Conservation (phyloP, 2,329 filamentous ascomycete species). For the Arthrobotrys sphaeroides region DNA sequence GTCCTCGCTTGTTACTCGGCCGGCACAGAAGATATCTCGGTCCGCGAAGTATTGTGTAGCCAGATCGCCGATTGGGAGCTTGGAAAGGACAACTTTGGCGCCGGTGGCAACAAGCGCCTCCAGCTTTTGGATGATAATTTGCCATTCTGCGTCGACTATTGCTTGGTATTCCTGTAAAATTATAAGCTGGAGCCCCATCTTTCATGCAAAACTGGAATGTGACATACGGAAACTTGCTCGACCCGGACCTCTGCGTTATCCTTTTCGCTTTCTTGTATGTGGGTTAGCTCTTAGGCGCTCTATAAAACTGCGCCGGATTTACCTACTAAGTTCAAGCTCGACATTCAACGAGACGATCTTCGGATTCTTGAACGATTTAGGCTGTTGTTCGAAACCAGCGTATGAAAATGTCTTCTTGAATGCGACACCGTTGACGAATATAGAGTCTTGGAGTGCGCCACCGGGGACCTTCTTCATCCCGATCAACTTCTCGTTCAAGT, state of each 20-base stretch:
- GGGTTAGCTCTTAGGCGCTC: constrained; percentile 25
- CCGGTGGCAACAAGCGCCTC: constrained; percentile 93
- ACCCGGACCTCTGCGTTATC: constrained; percentile 98
- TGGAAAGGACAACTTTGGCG: constrained; percentile 96
- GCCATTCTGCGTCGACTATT: constrained; percentile 98
- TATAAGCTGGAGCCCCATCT: not conserved
- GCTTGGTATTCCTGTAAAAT: constrained; percentile 82
- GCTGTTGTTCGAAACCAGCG: constrained; percentile 98
- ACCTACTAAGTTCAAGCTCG: constrained; percentile 82
- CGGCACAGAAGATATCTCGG: constrained; percentile 97
- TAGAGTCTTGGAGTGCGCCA: constrained; percentile 91
- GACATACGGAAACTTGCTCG: constrained; percentile 80
- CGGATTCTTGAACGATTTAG: constrained; percentile 90
- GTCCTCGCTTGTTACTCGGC: constrained; percentile 88
- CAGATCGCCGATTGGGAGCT: constrained; percentile 95
- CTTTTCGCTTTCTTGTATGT: constrained; percentile 79
- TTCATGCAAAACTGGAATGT: not conserved
- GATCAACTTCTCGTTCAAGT: constrained; percentile 97
- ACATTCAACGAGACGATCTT: constrained; percentile 98
- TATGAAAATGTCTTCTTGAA: constrained; percentile 99
- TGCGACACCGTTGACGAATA: constrained; percentile 96
- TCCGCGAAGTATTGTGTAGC: constrained; percentile 98
- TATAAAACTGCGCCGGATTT: not conserved
- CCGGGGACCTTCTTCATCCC: constrained; percentile 98
- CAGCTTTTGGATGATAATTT: constrained; percentile 99